Evolutionary conservation across 2,329 filamentous ascomycete genomes (phyloP), one percentile per base, ranked within the genome.

Genomic region (Trematosphaeria pertusa): DNA sequence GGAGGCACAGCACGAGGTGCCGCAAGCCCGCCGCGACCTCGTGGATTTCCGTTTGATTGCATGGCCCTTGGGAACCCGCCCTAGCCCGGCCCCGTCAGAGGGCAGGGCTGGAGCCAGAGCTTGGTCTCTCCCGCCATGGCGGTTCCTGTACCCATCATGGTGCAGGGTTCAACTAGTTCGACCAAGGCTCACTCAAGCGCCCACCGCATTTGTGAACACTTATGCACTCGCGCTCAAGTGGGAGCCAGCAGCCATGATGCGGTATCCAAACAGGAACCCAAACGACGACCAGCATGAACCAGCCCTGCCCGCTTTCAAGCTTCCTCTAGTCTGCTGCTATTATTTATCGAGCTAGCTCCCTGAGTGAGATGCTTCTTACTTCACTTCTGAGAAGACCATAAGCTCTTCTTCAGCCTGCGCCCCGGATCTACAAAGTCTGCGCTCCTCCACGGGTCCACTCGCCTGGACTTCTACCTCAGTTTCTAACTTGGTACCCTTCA

Each of bases 161-260:
- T 45, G 52, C 63, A 65, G 60, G 63, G 62, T 54, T 63, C 48
- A 37, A 47, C 54, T 57, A 60, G 61, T 58, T 45, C 52, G 39
- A 42, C 64, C 62, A 61, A 66, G 65, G 65, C 66, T 65, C 64
- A 69, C 61, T 65, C 52, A 56, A 59, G 55, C 56, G 44, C 55
- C 62, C 62, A 64, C 59, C 48, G 58, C 64, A 65, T 50, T 67
- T 68, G 64, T 65, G 64, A 62, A 67, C 41, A 56, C 52, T 67
- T 65, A 65, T 67, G 65, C 64, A 65, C 59, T 59, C 50, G 48
- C 31, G 43, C 61, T 64, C 46, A 52, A 65, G 56, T 56, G 50
- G 57, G 61, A 56, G 52, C 48, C 50, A 56, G 51, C 46, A 49
- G 45, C 46, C 33, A 50, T 54, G 51, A 46, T 61, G 54, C 59